phyloP scores from a whole-genome alignment of 139 green algal species.

The Micractinium sp. region DNA sequence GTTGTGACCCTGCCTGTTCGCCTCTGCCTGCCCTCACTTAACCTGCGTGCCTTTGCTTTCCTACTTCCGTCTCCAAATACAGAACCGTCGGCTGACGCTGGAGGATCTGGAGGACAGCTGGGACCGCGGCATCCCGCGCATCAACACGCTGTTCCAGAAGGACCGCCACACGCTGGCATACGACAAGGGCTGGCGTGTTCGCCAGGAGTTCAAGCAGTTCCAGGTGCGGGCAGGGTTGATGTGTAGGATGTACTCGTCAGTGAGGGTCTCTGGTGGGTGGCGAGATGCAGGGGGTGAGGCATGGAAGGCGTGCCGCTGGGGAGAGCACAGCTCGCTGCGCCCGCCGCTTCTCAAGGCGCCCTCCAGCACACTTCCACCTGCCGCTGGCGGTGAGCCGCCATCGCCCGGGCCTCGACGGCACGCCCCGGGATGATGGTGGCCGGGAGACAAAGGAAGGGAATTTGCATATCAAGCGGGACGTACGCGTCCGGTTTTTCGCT shows the following conservation, averaged over 20 bases:
- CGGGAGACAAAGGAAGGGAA: neutral
- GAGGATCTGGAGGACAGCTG: conserved; percentile 97
- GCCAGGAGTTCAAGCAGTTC: conserved; percentile 68
- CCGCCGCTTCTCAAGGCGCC: too few species aligned
- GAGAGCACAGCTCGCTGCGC: too few species aligned
- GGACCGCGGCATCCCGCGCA: conserved; percentile 98
- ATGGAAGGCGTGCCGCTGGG: too few species aligned
- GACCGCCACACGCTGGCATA: conserved; percentile 99
- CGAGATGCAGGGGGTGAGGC: too few species aligned
- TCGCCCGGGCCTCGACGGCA: too few species aligned
- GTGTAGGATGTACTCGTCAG: too few species aligned
- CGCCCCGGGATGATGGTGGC: neutral
- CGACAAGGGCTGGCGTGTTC: conserved; percentile 98
- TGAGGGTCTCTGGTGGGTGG: too few species aligned
- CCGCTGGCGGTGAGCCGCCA: too few species aligned
- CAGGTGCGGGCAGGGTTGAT: conserved; percentile 9
- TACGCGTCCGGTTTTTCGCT: neutral
- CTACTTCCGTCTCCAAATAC: neutral
- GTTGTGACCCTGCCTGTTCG: too few species aligned
- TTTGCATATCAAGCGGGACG: neutral
- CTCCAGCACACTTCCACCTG: too few species aligned
- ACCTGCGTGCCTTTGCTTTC: neutral
- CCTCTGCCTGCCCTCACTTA: conserved; percentile 42
- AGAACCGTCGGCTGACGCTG: conserved; percentile 84
- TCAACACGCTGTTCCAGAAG: conserved; percentile 99